Evolutionary conservation across 805 yeast species (phyloP).

Genomic region (Zygosaccharomyces bisporus): DNA sequence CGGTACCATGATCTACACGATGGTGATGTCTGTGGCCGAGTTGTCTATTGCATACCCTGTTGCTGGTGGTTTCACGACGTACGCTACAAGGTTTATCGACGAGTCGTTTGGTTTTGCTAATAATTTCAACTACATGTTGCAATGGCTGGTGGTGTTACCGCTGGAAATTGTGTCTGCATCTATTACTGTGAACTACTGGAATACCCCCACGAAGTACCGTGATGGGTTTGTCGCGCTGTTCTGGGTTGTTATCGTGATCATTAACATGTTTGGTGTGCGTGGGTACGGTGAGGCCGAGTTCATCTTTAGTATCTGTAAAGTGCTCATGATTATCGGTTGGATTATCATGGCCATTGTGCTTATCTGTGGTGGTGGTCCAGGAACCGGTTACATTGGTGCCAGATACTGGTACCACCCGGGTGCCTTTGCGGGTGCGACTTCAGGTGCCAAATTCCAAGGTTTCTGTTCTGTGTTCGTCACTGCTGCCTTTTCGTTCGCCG

Average conservation of each 20-base stretch:
- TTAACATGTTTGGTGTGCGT: conserved; percentile 52
- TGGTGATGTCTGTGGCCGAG: conserved; percentile 62
- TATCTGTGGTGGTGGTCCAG: conserved; percentile 45
- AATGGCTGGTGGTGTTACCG: conserved; percentile 51
- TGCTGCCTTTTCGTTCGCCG: conserved; percentile 53
- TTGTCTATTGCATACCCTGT: conserved; percentile 58
- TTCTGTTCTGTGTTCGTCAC: conserved; percentile 52
- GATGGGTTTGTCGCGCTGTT: conserved; percentile 50
- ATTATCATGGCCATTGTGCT: conserved; percentile 51
- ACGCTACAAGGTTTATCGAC: conserved; percentile 56
- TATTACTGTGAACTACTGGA: conserved; percentile 52
- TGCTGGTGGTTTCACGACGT: conserved; percentile 62
- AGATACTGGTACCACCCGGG: conserved; percentile 53
- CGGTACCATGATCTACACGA: conserved; percentile 53
- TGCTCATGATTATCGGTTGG: conserved; percentile 49
- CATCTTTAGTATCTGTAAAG: conserved; percentile 46
- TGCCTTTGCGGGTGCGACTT: conserved; percentile 49
- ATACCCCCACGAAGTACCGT: conserved; percentile 42
- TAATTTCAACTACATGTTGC: conserved; percentile 54
- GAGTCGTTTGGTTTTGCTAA: conserved; percentile 60
- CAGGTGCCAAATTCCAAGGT: conserved; percentile 45
- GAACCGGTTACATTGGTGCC: conserved; percentile 43
- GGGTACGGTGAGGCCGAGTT: conserved; percentile 56
- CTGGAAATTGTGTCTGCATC: conserved; percentile 52
- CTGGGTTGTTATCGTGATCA: conserved; percentile 44